These are phyloP conservation scores for Candida neerlandica DNA, from an alignment of 1,139 yeast genomes.

Conservation along the genomic window DNA sequence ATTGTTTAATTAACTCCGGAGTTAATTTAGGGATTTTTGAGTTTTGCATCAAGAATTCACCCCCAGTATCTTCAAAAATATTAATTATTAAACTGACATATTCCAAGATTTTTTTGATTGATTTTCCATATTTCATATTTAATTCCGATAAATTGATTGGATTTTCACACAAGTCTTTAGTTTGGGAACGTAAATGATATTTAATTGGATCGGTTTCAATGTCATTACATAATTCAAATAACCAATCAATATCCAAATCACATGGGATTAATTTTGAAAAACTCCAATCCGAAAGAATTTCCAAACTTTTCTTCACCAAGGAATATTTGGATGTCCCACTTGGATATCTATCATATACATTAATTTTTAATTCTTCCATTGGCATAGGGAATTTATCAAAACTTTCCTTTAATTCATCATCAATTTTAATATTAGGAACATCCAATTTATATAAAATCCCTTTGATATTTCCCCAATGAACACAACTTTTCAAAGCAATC, in stretches of 20 bases:
- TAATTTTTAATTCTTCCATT: conserved; percentile 38
- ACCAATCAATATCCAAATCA: conserved; percentile 31
- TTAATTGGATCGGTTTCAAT: conserved; percentile 51
- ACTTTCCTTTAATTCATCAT: conserved; percentile 27
- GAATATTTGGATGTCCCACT: conserved; percentile 57
- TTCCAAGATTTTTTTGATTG: conserved; percentile 30
- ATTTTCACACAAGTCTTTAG: conserved; percentile 38
- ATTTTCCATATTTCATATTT: conserved; percentile 23
- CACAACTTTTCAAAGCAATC: conserved; percentile 54
- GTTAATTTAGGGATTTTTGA: conserved; percentile 46
- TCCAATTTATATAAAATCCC: conserved; percentile 49
- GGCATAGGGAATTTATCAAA: conserved; percentile 49
- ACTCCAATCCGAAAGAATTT: conserved; percentile 28
- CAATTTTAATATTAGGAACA: conserved; percentile 42
- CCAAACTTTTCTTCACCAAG: conserved; percentile 44
- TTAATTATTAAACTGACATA: conserved; percentile 34
- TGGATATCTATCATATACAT: conserved; percentile 51
- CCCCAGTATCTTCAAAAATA: conserved; percentile 37
- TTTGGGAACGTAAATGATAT: conserved; percentile 50
- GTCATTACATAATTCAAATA: conserved; percentile 45
- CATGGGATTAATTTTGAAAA: conserved; percentile 28
- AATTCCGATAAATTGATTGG: conserved; percentile 44
- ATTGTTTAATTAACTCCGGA: conserved; percentile 26
- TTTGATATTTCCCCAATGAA: conserved; percentile 59
- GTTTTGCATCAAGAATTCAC: conserved; percentile 41